Conservation (phyloP, 768 basidiomycete genomes). For the Leucocoprinus sp. region DNA sequence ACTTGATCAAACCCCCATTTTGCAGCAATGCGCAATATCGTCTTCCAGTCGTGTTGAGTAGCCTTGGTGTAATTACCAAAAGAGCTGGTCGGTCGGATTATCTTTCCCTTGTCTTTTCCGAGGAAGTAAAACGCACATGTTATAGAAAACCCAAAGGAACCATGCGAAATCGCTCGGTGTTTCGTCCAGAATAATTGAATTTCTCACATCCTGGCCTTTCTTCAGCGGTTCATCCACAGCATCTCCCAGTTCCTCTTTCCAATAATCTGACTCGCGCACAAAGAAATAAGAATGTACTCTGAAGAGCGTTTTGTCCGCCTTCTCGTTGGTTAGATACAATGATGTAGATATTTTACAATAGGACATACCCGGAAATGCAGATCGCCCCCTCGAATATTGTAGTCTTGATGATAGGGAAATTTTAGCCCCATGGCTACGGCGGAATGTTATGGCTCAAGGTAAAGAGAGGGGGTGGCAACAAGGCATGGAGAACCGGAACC, state of each 20-base stretch:
- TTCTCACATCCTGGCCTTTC: conserved; percentile 4
- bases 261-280: conserved; percentile 12
- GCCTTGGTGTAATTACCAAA: background rate
- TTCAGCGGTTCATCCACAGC: background rate
- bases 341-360: background rate
- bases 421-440: background rate
- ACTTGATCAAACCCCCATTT: conserved; percentile 4
- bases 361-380: background rate
- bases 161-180: conserved; percentile 11
- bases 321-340: background rate
- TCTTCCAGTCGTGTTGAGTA: background rate
- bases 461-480: background rate
- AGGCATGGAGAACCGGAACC: no score
- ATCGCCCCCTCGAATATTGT: conserved; percentile 2
- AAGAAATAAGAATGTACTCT: conserved; percentile 14
- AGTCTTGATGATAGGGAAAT: background rate
- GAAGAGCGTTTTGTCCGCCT: conserved; percentile 11
- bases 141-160: conserved; percentile 14
- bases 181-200: conserved; percentile 10
- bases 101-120: background rate
- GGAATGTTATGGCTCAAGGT: background rate
- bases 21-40: background rate
- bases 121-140: conserved; percentile 10
- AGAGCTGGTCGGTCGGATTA: background rate
- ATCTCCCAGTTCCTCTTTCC: conserved; percentile 3